Conservation (phyloP, 2,329 filamentous ascomycete genomes). For the Graphilbum sp. region DNA sequence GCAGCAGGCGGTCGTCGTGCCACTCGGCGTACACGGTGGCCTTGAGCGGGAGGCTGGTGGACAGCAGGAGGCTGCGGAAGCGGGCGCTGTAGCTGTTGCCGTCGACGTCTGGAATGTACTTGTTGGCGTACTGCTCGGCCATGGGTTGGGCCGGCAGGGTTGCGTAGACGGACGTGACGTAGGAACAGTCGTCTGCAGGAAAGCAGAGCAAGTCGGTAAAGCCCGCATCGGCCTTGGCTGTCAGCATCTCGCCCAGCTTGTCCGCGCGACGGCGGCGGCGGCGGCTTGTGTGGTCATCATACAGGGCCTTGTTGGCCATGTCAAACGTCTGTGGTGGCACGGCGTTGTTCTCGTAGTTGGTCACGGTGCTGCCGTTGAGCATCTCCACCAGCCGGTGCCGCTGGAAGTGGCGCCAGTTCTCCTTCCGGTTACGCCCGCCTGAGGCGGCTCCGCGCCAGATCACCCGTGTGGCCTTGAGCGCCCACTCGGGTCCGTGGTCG, state of each 20-base stretch:
- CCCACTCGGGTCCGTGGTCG: constrained; percentile 39
- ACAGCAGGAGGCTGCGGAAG: constrained; percentile 47
- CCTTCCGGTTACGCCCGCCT: constrained; percentile 32
- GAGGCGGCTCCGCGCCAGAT: constrained; percentile 52
- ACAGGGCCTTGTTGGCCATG: constrained; percentile 24
- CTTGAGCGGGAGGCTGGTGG: constrained; percentile 51
- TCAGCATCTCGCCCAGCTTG: constrained; percentile 24
- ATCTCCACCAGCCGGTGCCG: constrained; percentile 56
- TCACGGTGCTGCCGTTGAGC: constrained; percentile 46
- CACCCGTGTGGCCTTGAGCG: constrained; percentile 34
- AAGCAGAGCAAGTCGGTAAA: constrained; percentile 26
- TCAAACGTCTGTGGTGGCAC: constrained; percentile 29
- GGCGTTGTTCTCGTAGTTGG: constrained; percentile 24
- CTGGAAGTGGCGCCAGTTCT: constrained; percentile 53
- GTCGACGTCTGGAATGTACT: constrained; percentile 55
- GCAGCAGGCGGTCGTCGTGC: constrained; percentile 52
- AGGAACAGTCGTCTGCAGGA: constrained; percentile 19
- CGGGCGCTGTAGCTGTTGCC: constrained; percentile 49
- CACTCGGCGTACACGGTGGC: constrained; percentile 58
- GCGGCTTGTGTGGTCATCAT: no score
- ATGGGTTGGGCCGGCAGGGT: constrained; percentile 21
- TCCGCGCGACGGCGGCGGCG: constrained; percentile 15
- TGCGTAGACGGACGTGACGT: constrained; percentile 20
- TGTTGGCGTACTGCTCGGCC: constrained; percentile 35
- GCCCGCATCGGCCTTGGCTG: constrained; percentile 23